These are phyloP conservation scores for Spathaspora sp. DNA, from an alignment of 1,139 yeast species.

Conservation along the genomic window DNA sequence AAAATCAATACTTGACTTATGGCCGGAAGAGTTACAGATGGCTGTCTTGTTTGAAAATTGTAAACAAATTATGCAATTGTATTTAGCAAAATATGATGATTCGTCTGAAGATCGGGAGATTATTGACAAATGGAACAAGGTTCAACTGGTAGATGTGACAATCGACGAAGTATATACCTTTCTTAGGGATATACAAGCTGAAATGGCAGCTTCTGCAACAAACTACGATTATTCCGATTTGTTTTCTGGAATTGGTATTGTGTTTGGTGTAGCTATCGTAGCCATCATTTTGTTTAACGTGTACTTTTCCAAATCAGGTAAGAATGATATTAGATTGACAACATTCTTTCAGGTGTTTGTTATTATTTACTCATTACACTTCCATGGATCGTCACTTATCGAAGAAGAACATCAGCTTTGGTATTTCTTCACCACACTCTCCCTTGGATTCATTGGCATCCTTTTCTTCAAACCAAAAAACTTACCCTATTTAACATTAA, in stretches of 20 bases:
- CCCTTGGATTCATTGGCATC: slow-evolving; percentile 15
- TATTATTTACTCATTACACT: slow-evolving; percentile 51
- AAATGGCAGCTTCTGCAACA: slow-evolving; percentile 67
- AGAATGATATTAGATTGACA: slow-evolving; percentile 16
- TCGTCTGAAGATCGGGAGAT: slow-evolving; percentile 8
- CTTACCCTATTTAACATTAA: slow-evolving; percentile 20
- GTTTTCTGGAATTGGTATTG: slow-evolving; percentile 42
- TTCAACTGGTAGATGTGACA: slow-evolving; percentile 10
- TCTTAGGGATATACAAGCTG: slow-evolving; percentile 51
- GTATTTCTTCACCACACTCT: slow-evolving; percentile 71
- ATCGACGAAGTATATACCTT: slow-evolving; percentile 33
- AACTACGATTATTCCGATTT: slow-evolving; percentile 63
- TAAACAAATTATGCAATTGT: slow-evolving; percentile 50
- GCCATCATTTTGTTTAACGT: slow-evolving; percentile 17
- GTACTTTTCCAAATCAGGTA: slow-evolving; percentile 16
- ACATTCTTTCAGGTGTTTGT: slow-evolving; percentile 32
- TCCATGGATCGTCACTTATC: slow-evolving; percentile 89
- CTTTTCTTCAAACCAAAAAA: slow-evolving; percentile 12
- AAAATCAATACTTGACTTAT: slow-evolving; percentile 53
- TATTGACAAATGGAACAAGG: slow-evolving; percentile 15
- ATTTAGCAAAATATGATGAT: slow-evolving; percentile 25
- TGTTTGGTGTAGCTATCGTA: slow-evolving; percentile 29
- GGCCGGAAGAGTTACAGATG: slow-evolving; percentile 38
- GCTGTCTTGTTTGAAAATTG: slow-evolving; percentile 58
- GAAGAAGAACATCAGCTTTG: slow-evolving; percentile 97